A percentile compares a stretch with the other conserved stretches of the same genome.
These are phyloP conservation scores for Cyclostephanos invisitatus DNA, from an alignment of 108 stramenopile species.

Conservation along the genomic window DNA sequence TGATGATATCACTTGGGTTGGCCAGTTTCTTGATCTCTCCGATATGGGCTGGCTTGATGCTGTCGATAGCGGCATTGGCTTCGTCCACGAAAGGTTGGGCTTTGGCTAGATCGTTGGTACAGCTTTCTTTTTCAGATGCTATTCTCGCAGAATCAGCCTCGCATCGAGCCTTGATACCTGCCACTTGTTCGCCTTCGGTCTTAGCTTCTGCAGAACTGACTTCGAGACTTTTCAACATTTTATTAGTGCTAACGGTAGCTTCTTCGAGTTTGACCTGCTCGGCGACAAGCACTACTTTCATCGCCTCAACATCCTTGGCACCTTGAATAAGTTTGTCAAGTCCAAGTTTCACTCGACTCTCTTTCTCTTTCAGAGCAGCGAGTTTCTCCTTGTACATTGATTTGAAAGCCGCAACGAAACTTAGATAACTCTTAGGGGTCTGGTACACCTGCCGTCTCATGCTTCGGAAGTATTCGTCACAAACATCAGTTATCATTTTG, in stretches of 20 bases:
- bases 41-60: constrained; percentile 88
- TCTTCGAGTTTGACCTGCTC: constrained; percentile 87
- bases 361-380: constrained; percentile 82
- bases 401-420: constrained; percentile 87
- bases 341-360: constrained; percentile 79
- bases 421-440: constrained; percentile 90
- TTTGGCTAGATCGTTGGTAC: constrained; percentile 81
- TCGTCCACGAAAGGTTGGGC: constrained; percentile 90
- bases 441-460: constrained; percentile 88
- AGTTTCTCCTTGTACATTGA: constrained; percentile 77
- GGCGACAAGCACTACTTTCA: constrained; percentile 82
- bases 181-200: constrained; percentile 82
- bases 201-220: constrained; percentile 83
- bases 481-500: constrained; percentile 79
- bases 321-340: constrained; percentile 89
- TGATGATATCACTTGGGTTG: constrained; percentile 89
- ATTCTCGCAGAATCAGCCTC: constrained; percentile 84
- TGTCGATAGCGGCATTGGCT: constrained; percentile 85
- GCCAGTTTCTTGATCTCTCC: constrained; percentile 87
- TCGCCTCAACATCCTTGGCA: constrained; percentile 85
- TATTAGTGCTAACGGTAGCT: constrained; percentile 82
- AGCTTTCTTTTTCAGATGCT: constrained; percentile 74
- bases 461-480: constrained; percentile 85
- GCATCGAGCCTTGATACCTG: constrained; percentile 78
- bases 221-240: constrained; percentile 83